Base-by-base conservation (phyloP, 208 protist genomes). In the Leishmania mexicana region DNA sequence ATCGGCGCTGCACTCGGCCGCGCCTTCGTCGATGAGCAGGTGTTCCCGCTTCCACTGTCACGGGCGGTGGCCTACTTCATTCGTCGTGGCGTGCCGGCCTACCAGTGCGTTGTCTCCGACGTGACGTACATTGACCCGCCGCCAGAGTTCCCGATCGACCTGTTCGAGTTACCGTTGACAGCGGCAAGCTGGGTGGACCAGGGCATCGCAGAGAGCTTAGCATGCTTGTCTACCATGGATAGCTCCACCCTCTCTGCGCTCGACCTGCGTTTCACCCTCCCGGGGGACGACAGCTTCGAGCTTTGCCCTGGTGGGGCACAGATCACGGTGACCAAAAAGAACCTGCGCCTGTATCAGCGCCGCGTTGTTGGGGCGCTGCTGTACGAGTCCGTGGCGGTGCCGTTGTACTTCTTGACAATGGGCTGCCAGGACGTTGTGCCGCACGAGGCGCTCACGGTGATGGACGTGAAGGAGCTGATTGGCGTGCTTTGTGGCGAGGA, bases 201-300 rank as follows among this genome's bases (percentile, higher is more conserved):
- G 24, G 85, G 82, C 17, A 73, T 96, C 17, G 86, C 89, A 47
- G 51, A 80, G 42, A 94, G 90, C 78, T 70, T 97, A 8, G 84
- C 53, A 6, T 78, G 89, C 10, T 78, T 97, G 47, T 60, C 81
- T 3, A 79, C 80, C 17, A 58, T 95, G 51, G 89, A 89, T 68
- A 80, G 53, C 7, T 78, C 79, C 4, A 89, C 83, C 15, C 73
- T 97, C 10, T 74, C 74, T 21, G 78, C 86, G 19, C 85, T 97
- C 10, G 87, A 96, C 19, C 70, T 97, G n/a, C 92, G 87, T 60
- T 98, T 98, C 80, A 97, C 94, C 19, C 74, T 98, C 0, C 95
- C 95, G 1, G 95, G 95, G 31, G 62, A 93, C 49, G 94, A 97
- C 77, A 62, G 1, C 62, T 92, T 93, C 67, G 92, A 95, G 80